Evolutionary conservation across 202 grass and related monocot species (phyloP).

Genomic region (Alloteropsis angusta): DNA sequence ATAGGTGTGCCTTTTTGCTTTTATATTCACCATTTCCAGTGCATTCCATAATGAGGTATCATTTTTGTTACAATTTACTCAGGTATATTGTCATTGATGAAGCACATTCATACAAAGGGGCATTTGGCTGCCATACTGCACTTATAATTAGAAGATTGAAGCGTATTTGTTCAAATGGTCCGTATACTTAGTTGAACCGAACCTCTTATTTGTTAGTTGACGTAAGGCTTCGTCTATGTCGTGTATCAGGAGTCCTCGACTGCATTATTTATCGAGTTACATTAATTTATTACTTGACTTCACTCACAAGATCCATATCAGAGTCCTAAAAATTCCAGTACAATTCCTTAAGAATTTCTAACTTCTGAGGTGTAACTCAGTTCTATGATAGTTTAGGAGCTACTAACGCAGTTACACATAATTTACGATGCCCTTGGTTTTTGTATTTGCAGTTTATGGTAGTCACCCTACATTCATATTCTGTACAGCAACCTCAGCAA

Average conservation of each 20-base stretch:
- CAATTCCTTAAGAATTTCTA: not conserved
- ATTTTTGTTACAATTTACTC: constrained; percentile 17
- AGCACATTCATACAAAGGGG: constrained; percentile 96
- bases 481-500: constrained; percentile 93
- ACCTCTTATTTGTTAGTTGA: constrained; percentile 7
- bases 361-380: constrained; percentile 1
- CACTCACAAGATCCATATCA: not conserved
- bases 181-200: constrained; percentile 10
- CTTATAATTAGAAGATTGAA: constrained; percentile 82
- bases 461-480: constrained; percentile 73
- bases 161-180: constrained; percentile 84
- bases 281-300: constrained; percentile 9
- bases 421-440: constrained; percentile 7
- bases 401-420: constrained; percentile 9
- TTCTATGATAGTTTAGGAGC: not conserved
- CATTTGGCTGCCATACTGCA: constrained; percentile 95
- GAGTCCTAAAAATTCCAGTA: not conserved
- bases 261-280: not conserved
- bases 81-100: constrained; percentile 99
- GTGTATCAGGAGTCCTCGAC: not conserved
- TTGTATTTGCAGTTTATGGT: constrained; percentile 68
- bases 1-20: not conserved
- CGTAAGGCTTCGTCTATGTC: constrained; percentile 4
- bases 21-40: not conserved
- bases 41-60: not conserved